Evolutionary conservation across 371 early-diverging fungal genomes (phyloP), one percentile per base, ranked within the genome.

Genomic region (Chytridium lagenaria): DNA sequence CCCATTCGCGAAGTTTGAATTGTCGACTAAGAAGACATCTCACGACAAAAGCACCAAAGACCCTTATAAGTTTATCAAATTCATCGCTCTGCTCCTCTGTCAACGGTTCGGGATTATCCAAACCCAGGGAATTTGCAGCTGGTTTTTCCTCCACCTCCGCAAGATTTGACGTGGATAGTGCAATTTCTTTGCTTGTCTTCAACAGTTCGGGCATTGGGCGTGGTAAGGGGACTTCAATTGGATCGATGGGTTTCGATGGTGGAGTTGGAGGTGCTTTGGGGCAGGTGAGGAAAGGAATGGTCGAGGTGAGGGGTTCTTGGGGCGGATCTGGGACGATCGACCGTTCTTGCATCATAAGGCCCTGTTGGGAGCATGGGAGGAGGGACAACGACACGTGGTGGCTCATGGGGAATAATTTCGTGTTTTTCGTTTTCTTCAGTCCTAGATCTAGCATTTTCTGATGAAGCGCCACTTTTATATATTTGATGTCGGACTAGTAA

Each of bases 1-100:
- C 90, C 49, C 78, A 74, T 55, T 85, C 86, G 28, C 88, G 79
- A 30, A 86, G 84, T 36, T 80, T 77, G 52, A 83, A 83, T 55
- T 89, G 86, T 55, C 82, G 73, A 31, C 85, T 86, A 23, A 90
- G 80, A 15, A 89, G 69, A 63, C 87, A 84, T 3, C 81, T 77
- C 10, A 89, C 78, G 5, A 82, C 64, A 2, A 83, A 74, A 61
- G 79, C 79, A 10, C 89, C 90, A 77, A 85, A 88, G 0, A 82
- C 80, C 31, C 77, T 78, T 33, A 90, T 86, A 23, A 88, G 77
- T 5, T 83, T 72, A 1, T 76, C 84, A 67, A 81, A 88, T 26
- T 85, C 82, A 1, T 70, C 77, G 5, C 80, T 77, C 65, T 87
- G 87, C 49, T 84, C 84, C 12, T 87, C 88, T 40, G 86, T 81